Evolutionary conservation across 2,329 filamentous ascomycete genomes (phyloP), one percentile per base, ranked within the genome.

Genomic region (Fusarium haematococcum): DNA sequence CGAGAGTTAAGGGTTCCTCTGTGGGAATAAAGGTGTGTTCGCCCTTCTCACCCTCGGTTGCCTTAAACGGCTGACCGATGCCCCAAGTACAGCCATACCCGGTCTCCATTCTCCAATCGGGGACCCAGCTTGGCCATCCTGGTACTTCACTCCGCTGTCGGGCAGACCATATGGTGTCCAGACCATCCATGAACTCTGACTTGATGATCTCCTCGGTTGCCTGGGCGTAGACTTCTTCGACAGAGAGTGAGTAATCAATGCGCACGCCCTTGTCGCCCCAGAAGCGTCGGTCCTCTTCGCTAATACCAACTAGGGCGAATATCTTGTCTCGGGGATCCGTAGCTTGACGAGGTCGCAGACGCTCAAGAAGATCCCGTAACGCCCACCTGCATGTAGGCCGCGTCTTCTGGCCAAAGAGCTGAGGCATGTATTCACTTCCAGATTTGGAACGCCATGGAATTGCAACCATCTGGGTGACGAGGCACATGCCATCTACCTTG

Each of bases 111-210:
- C 73, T 35, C 70, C 73, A 76, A 37, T 76, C 74, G 1, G 73
- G 73, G 14, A 76, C 74, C 74, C 74, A 76, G 18, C 65, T 76
- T 5, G 68, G 74, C 73, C 74, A 75, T 11, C 23, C 56, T 16
- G 20, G 39, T 10, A 72, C 70, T 1, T 58, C 6, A 2, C 63
- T 68, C 13, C 66, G 69, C 10, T 67, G 71, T 50, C 74, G 39
- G 1, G 74, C 74, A 14, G 73, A 60, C 74, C 66, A 69, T 18
- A 75, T 65, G 7, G 74, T 59, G 2, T 68, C 60, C 0, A 75
- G 48, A 9, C 72, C 73, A 2, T 63, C 54, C 16, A 37, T 33
- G 5, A 9, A 0, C n/a, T 69, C 59, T 4, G 48, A 25, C 10
- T 63, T 67, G n/a, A 76, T 74, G 4, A 76, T 76, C 3, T 56